Evolutionary conservation across 495 filamentous ascomycete species (phyloP).

Genomic region (Parathielavia appendiculata): DNA sequence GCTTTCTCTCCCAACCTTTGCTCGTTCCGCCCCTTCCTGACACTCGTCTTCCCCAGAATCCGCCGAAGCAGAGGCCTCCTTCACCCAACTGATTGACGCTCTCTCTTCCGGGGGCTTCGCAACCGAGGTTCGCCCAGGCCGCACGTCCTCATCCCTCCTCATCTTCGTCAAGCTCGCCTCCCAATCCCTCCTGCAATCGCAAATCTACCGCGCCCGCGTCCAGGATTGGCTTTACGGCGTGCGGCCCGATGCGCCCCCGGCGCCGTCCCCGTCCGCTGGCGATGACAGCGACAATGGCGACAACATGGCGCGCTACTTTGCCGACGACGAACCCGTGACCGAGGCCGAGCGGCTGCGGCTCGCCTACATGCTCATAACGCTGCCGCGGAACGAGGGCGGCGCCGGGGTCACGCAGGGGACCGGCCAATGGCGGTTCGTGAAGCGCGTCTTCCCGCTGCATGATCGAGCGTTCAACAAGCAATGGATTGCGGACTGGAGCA

Average conservation of each 20-base stretch:
- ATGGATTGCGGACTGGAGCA: slow-evolving; percentile 87
- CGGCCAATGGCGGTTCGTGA: slow-evolving; percentile 76
- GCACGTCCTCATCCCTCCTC: slow-evolving; percentile 67
- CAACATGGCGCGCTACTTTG: slow-evolving; percentile 43
- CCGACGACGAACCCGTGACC: slow-evolving; percentile 64
- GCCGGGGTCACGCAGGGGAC: slow-evolving; percentile 70
- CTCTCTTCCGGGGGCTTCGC: slow-evolving; percentile 72
- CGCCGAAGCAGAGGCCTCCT: slow-evolving; percentile 60
- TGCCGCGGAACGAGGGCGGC: slow-evolving; percentile 73
- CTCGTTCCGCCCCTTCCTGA: neutral
- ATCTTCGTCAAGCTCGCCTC: slow-evolving; percentile 78
- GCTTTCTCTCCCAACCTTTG: slow-evolving; percentile 12
- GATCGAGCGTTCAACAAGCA: slow-evolving; percentile 79
- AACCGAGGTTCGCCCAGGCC: slow-evolving; percentile 78
- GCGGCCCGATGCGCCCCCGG: slow-evolving; percentile 69
- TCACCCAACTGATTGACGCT: slow-evolving; percentile 66
- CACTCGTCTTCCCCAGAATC: slow-evolving; percentile 46
- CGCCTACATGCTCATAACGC: slow-evolving; percentile 81
- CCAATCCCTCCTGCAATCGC: slow-evolving; percentile 52
- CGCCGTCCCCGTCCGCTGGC: slow-evolving; percentile 37
- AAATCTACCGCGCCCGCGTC: slow-evolving; percentile 69
- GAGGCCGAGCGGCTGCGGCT: slow-evolving; percentile 86
- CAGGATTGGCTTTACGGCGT: slow-evolving; percentile 96
- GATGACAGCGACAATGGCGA: neutral
- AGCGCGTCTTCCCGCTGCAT: slow-evolving; percentile 82